Evolutionary conservation across 768 basidiomycete genomes (phyloP).

Genomic region (Lactifluus echinatus): DNA sequence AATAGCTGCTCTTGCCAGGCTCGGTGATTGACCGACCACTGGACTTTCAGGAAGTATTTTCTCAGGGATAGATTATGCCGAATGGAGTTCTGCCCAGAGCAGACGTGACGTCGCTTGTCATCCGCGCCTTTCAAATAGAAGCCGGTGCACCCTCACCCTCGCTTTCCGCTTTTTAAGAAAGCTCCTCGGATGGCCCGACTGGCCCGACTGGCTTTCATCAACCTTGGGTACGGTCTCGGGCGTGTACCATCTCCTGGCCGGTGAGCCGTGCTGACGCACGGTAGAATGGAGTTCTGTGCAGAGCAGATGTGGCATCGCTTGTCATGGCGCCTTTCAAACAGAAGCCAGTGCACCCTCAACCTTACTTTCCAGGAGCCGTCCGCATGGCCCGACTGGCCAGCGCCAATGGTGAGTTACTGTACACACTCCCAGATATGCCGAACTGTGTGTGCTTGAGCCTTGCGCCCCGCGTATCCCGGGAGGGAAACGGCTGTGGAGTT

Average conservation of each 20-base stretch:
- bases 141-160: constrained; percentile 36
- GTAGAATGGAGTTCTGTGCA: constrained; percentile 37
- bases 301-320: not conserved
- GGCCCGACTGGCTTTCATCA: no score
- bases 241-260: constrained; percentile 23
- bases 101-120: not conserved
- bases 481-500: no score
- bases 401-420: no score
- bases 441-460: no score
- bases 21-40: constrained; percentile 56
- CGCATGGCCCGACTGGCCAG: constrained; percentile 46
- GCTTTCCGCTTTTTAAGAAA: constrained; percentile 65
- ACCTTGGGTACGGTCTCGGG: constrained; percentile 15
- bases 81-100: constrained; percentile 36
- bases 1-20: constrained; percentile 64
- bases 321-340: not conserved
- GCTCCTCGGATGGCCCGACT: no score
- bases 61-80: constrained; percentile 46
- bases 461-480: no score
- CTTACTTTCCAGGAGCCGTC: constrained; percentile 69
- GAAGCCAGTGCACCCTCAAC: constrained; percentile 1
- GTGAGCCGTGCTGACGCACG: constrained; percentile 5
- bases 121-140: not conserved
- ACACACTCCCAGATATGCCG: no score
- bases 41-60: constrained; percentile 46